Percentiles rank a stretch among this genome's conserved stretches.
These are phyloP conservation scores for Boletales sp. DNA, from an alignment of 768 basidiomycete species.

Conservation along the genomic window DNA sequence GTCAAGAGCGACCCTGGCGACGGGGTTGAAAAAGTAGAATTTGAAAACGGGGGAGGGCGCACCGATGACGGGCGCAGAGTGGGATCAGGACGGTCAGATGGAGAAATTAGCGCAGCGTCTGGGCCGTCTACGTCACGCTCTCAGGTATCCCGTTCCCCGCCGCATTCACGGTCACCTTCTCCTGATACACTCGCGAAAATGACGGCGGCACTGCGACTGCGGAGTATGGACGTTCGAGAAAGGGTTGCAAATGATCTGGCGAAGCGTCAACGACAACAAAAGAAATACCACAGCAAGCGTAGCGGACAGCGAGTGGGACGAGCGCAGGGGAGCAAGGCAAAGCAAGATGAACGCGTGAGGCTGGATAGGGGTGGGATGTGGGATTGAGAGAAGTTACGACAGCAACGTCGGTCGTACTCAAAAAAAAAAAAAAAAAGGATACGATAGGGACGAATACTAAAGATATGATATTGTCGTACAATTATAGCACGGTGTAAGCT, in stretches of 20 bases:
- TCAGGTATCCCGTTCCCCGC: slow-evolving; percentile 49
- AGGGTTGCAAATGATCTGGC: slow-evolving; percentile 61
- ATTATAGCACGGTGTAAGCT: slow-evolving; percentile 10
- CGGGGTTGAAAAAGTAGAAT: slow-evolving; percentile 3
- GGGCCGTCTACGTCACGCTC: slow-evolving; percentile 34
- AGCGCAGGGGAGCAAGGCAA: slow-evolving; percentile 80
- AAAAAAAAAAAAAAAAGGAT: too few relatives aligned
- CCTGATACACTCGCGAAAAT: slow-evolving; percentile 41
- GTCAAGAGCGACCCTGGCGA: slow-evolving; percentile 10
- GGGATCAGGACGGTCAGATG: slow-evolving; percentile 1
- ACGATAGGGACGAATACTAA: not conserved
- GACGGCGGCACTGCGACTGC: slow-evolving; percentile 38
- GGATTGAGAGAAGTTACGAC: slow-evolving; percentile 40
- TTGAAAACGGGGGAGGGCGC: slow-evolving; percentile 11
- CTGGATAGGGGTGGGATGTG: slow-evolving; percentile 58
- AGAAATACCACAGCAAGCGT: slow-evolving; percentile 78
- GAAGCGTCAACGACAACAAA: slow-evolving; percentile 61
- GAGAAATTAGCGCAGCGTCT: slow-evolving; percentile 17
- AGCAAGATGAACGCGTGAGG: slow-evolving; percentile 68
- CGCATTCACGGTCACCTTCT: slow-evolving; percentile 46
- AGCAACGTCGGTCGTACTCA: not conserved
- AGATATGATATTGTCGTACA: slow-evolving; percentile 13
- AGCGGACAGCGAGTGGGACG: slow-evolving; percentile 60
- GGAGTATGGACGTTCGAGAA: slow-evolving; percentile 43
- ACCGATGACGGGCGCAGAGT: not conserved